Base-by-base conservation (phyloP, 129 eudicot genomes). In the Escallonia herrerae region DNA sequence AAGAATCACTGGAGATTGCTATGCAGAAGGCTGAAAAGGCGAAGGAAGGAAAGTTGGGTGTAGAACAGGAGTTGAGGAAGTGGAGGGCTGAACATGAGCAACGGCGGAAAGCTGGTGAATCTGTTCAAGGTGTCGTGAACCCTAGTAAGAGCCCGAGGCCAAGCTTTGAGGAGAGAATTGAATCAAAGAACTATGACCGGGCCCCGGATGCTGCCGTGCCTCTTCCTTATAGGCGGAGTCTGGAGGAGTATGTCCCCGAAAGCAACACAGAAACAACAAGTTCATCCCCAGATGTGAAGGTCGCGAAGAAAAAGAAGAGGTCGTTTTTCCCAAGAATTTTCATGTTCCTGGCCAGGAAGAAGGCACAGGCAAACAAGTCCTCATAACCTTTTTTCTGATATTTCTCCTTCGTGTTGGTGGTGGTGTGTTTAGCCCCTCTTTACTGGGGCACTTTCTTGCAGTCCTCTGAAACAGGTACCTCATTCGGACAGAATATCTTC, bases 11-110 rank as follows among this genome's bases (percentile, higher is more conserved):
- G 1, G 70, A 85, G 62, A 44, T 70, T 39, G 91, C 96, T 5
- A 64, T 80, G 70, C 71, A 77, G 75, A 91, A 85, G 69, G 95
- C 89, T 3, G 95, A 91, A 55, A 85, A 77, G 68, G 95, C 96
- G 2, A 87, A 75, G 73, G 91, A 83, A 85, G 96, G 95, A 56
- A 91, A 91, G 48, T 60, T 91, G 62, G 82, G 83, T 4, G 80
- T 72, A 3, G 97, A 91, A 70, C 89, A 85, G 72, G 97, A 91
- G 65, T 57, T 91, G 60, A 79, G 97, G 58, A 87, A 79, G 49
- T 85, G 96, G 97, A 91, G 97, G 74, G 82, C 87, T 48, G 95
- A 87, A 67, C 71, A 80, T 37, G 97, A 85, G 53, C 95, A 85
- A 77, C 74, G 88, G 56, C 73, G 95, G 62, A 87, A 88, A 75